Conservation (phyloP, 768 basidiomycete genomes). For the Pulveroboletus frians region DNA sequence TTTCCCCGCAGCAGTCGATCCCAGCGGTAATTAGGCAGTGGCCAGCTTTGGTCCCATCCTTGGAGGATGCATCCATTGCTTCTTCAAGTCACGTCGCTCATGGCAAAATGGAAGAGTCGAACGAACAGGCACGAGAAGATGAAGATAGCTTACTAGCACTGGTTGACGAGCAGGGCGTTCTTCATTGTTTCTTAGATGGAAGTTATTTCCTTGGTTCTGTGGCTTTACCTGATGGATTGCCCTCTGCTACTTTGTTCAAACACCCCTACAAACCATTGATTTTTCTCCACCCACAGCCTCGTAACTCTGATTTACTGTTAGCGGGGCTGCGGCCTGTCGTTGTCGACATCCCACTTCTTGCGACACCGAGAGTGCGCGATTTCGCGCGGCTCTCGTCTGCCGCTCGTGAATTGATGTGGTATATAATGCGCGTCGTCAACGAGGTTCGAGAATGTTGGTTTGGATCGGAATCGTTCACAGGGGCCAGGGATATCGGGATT, state of each 20-base stretch:
- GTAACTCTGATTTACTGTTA: constrained; percentile 19
- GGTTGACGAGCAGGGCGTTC: constrained; percentile 50
- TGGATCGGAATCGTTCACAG: constrained; percentile 58
- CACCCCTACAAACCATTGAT: constrained; percentile 44
- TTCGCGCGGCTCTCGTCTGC: constrained; percentile 67
- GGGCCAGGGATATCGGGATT: constrained; percentile 67
- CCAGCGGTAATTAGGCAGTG: constrained; percentile 63
- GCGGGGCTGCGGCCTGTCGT: constrained; percentile 37
- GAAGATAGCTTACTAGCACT: constrained; percentile 61
- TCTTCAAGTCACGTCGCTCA: constrained; percentile 33
- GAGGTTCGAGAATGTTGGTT: constrained; percentile 74
- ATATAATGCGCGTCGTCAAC: constrained; percentile 60
- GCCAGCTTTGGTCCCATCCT: constrained; percentile 60
- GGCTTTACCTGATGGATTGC: constrained; percentile 31
- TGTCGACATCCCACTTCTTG: constrained; percentile 55
- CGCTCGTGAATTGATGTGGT: constrained; percentile 67
- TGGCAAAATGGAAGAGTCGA: constrained; percentile 25
- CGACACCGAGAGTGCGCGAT: constrained; percentile 53
- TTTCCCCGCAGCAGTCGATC: constrained; percentile 37
- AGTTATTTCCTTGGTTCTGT: constrained; percentile 64
- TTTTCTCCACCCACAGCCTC: constrained; percentile 40
- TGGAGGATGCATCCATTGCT: constrained; percentile 56
- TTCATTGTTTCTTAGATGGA: constrained; percentile 72
- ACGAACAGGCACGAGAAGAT: constrained; percentile 38
- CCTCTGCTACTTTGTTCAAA: constrained; percentile 34